Evolutionary conservation across 257 asterid genomes (phyloP).

Genomic region (Dorcoceras hygrometricum): DNA sequence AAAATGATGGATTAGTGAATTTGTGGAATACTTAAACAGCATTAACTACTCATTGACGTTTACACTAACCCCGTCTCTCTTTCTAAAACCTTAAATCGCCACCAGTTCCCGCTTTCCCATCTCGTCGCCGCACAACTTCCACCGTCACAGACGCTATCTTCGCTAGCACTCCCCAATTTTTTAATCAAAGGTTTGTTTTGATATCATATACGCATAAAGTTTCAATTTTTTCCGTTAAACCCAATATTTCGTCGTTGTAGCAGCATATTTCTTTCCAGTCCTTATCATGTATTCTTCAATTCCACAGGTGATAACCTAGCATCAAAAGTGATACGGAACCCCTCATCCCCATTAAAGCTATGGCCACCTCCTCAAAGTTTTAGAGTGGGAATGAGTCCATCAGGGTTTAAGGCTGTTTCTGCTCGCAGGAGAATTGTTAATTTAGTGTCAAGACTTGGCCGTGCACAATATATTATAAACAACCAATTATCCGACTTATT

Average conservation of each 20-base stretch:
- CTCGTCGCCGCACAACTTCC: not conserved
- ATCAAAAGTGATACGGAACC: not conserved
- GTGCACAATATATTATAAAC: slow-evolving; percentile 10
- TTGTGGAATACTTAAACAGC: no score
- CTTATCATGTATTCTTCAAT: not conserved
- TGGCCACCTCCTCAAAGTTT: slow-evolving; percentile 13
- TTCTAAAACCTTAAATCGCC: slow-evolving; percentile 26
- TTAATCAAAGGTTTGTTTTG: not conserved
- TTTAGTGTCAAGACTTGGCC: slow-evolving; percentile 26
- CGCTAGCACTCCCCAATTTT: not conserved
- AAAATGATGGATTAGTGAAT: no score
- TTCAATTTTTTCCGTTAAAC: not conserved
- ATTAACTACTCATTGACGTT: no score
- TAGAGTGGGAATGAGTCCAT: slow-evolving; percentile 37
- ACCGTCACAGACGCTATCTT: slow-evolving; percentile 1
- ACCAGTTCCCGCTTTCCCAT: not conserved
- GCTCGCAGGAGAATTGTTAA: slow-evolving; percentile 32
- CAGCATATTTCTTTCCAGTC: not conserved
- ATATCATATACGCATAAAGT: slow-evolving; percentile 5
- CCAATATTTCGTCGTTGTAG: not conserved
- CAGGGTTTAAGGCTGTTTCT: slow-evolving; percentile 40
- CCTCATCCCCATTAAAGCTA: not conserved
- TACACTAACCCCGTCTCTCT: no score
- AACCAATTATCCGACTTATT: slow-evolving; percentile 23
- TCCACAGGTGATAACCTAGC: slow-evolving; percentile 11